Base-by-base conservation (phyloP, 768 basidiomycete genomes). In the Pleurotus tuber-regium region DNA sequence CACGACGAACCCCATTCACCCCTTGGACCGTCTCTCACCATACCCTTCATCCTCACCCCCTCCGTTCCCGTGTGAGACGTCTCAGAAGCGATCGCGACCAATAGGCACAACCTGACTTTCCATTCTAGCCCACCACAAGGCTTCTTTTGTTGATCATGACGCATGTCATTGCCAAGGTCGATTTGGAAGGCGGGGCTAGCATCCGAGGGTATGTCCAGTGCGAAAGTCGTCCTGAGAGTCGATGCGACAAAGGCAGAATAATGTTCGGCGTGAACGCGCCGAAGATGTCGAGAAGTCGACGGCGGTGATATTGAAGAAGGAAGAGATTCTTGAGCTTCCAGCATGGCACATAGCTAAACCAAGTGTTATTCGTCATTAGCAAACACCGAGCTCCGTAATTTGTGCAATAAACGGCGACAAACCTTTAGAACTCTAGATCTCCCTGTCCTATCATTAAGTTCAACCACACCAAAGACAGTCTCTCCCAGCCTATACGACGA, bases 401-500 rank as follows among this genome's bases (percentile, higher is more conserved):
- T n/a, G n/a, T n/a, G n/a, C n/a, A n/a, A 21, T 24, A 52, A 36
- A 7, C 30, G 19, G 53, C 24, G n/a, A 67, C 78, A 35, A 57
- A 93, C 95, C 73, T 92, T 88, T 38, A 98, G 64, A 0, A 98
- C 95, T n/a, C 87, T 73, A 11, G 87, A 77, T 30, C 81, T 69
- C 4, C 86, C 78, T n/a, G 69, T 69, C 30, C 82, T 74, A 24
- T 84, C 79, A 63, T 99, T 98, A 55, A 98, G 63, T 61, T 92
- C 86, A 19, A 99, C 86, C 0, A 95, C 84, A 2, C 95, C 96
- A 39, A 86, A 70, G 19, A 98, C 84, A 0, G 93, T 94, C 70
- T 99, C 95, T 3, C 96, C 96, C 0, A 98, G 80, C 16, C 96
- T 71, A 66, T 91, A 98, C 0, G 91, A 89, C 33, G 87, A 84